Base-by-base conservation (phyloP, 805 yeast genomes). In the Debaryomyces maramus region DNA sequence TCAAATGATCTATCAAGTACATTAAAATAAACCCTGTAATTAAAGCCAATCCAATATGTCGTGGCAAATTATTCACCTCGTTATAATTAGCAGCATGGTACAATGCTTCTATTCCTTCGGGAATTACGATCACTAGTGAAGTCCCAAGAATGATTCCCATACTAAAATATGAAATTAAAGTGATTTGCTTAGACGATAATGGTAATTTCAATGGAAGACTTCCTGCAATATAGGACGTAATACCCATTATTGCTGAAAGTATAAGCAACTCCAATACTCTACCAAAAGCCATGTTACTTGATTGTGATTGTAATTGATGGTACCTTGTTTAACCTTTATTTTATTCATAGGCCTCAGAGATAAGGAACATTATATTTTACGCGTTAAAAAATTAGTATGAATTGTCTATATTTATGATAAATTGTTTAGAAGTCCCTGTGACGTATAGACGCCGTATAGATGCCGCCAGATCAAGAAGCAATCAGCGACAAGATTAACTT, bases 141-240 rank as follows among this genome's bases (percentile, higher is more conserved):
- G 88, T 75, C 4, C 87, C 81, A 5, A 82, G 61, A 38, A 83
- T 65, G 15, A 83, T 61, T 1, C 88, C 88, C 49, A 74, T 69
- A 39, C 85, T 80, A 35, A 81, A 60, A 9, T 73, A 61, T 2
- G 85, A 74, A 5, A 78, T 55, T 28, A 53, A 47, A 23, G 65
- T 58, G 28, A 76, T 51, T 6, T 44, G 21, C 8, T 32, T 23
- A 9, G 34, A 11, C 6, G 48, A 39, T 8, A 43, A 18, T 5
- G 44, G 18, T 8, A 53, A 19, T 32, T 41, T 46, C 8, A 51
- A 28, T 8, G 56, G 56, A 3, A 45, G 24, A 15, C 52, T 6
- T 3, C 64, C 63, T 13, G 48, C 54, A 1, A 30, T 27, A 36
- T 44, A 56, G 9, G 64, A 44, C 4, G 51, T 26, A 6, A 44